These are phyloP conservation scores for Xylaria sp. DNA, from an alignment of 2,329 filamentous ascomycete genomes.

Conservation along the genomic window DNA sequence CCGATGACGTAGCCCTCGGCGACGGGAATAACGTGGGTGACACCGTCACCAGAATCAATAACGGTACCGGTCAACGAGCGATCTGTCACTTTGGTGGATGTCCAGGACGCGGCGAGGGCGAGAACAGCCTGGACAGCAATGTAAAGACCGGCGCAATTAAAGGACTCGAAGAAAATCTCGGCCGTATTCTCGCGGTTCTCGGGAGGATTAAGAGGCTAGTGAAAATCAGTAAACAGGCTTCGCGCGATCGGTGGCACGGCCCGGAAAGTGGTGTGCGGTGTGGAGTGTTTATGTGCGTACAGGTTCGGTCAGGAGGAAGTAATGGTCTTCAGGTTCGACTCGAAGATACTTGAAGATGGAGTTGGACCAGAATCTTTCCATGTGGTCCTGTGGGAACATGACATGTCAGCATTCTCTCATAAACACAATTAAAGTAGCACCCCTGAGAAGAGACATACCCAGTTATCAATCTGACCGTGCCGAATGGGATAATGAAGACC, in stretches of 20 bases:
- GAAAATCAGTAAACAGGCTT: constrained; percentile 31
- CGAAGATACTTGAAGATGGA: constrained; percentile 99
- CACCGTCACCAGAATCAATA: constrained; percentile 98
- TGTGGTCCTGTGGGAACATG: constrained; percentile 80
- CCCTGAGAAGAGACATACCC: constrained; percentile 66
- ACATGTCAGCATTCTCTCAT: constrained; percentile 26
- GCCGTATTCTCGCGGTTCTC: constrained; percentile 99
- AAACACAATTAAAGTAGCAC: not conserved
- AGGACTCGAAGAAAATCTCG: constrained; percentile 99
- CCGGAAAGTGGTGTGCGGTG: constrained; percentile 47
- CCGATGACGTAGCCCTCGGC: constrained; percentile 99
- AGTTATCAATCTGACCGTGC: constrained; percentile 98
- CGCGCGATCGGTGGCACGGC: not conserved
- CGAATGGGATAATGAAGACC: constrained; percentile 97
- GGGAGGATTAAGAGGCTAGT: constrained; percentile 91
- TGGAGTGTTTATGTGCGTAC: constrained; percentile 65
- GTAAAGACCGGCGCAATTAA: constrained; percentile 98
- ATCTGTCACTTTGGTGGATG: constrained; percentile 96
- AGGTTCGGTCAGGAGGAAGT: constrained; percentile 97
- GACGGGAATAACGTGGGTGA: constrained; percentile 98
- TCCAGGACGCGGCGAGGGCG: constrained; percentile 97
- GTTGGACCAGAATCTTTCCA: constrained; percentile 99
- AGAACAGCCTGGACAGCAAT: constrained; percentile 98
- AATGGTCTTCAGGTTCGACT: constrained; percentile 98
- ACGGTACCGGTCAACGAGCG: constrained; percentile 96